Evolutionary conservation across 1,139 yeast species (phyloP).

Genomic region (Suhomyces ambrosiae): DNA sequence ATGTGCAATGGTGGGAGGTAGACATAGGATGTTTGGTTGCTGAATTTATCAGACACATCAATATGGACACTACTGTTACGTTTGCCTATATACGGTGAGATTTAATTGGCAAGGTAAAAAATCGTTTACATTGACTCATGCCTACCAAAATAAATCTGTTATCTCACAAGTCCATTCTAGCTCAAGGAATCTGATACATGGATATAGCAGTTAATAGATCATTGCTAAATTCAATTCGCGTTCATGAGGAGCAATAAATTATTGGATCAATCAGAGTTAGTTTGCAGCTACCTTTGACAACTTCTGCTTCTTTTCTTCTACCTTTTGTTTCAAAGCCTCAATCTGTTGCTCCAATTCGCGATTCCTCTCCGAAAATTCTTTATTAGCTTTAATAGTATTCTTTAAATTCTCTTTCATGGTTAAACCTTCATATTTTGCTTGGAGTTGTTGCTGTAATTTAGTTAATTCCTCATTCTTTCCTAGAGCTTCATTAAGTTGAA

Average conservation of each 20-base stretch:
- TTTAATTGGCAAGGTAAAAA: too few species aligned
- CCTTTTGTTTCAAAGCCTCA: conserved; percentile 20
- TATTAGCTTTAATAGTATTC: conserved; percentile 49
- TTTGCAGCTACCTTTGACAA: conserved; percentile 13
- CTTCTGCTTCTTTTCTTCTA: conserved; percentile 19
- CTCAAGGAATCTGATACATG: too few species aligned
- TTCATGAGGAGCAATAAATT: not conserved
- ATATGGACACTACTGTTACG: too few species aligned
- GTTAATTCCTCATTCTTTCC: conserved; percentile 24
- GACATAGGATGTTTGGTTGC: too few species aligned
- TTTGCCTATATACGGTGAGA: too few species aligned
- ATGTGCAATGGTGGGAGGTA: too few species aligned
- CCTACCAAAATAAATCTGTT: not conserved
- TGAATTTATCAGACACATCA: too few species aligned
- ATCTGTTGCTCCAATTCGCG: conserved; percentile 41
- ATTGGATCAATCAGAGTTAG: not conserved
- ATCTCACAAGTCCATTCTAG: too few species aligned
- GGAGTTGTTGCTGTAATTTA: conserved; percentile 23
- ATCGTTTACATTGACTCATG: too few species aligned
- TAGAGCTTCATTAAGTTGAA: conserved; percentile 28
- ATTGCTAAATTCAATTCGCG: not conserved
- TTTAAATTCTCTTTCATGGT: conserved; percentile 50
- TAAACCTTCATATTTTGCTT: conserved; percentile 37
- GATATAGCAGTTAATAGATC: too few species aligned
- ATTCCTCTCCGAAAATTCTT: conserved; percentile 43